Base-by-base conservation (phyloP, 805 yeast species). In the Kuraishia capsulata region DNA sequence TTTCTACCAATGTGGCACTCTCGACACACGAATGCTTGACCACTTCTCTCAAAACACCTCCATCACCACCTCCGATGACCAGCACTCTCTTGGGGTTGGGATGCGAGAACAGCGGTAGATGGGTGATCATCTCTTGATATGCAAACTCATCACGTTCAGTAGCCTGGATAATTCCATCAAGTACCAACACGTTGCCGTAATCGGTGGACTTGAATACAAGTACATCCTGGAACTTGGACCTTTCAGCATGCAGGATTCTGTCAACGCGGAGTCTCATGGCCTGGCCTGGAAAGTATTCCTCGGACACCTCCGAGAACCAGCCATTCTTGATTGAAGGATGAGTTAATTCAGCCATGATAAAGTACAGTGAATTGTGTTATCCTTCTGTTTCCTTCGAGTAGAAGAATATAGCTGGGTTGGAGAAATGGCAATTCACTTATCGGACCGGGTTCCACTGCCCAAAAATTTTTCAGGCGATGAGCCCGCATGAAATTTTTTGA, bases 271-370 rank as follows among this genome's bases (percentile, higher is more conserved):
- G 71, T 38, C 88, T 76, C 92, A 92, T 81, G 50, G 97, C 97
- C 72, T 89, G 96, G 48, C 98, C 98, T 23, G 98, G 97, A 95
- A 96, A 90, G 86, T 87, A 83, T 57, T 95, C 85, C 62, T 89
- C 86, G 49, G 95, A 84, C 60, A 84, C 71, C 64, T 90, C 98
- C 53, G 90, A 79, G 68, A 90, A 90, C 98, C 98, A 90, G 56
- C 97, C 97, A 63, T 92, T 88, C 57, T 71, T 70, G 53, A 73
- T 64, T 38, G 73, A 59, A 26, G 79, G 79, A 61, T 74, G 79
- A 34, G 78, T 59, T 43, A 73, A 64, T 57, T 65, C 65, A 10
- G 14, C 16, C 23, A 18, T 31, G 13, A 8, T 29, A 29, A n/a
- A 10, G 28, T 25, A 13, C 28, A 25, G 28, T 25, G 28, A 10